Percentiles rank a stretch among this genome's conserved stretches.
Evolutionary conservation across 805 yeast genomes (phyloP).

Genomic region (Phaffomyces antillensis): DNA sequence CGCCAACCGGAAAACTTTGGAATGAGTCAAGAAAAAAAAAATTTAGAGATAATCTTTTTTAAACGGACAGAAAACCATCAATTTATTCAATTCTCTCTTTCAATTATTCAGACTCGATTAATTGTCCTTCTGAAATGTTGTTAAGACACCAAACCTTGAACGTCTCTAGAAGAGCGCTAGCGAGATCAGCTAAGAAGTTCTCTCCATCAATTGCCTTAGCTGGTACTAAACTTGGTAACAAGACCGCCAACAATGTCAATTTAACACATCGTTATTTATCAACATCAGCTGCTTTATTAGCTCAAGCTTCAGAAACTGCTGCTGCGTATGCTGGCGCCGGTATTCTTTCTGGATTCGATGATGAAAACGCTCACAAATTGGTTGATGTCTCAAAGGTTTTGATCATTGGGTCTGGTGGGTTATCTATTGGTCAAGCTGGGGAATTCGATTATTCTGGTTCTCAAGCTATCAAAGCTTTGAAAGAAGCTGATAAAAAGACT

Average conservation of each 20-base stretch:
- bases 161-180: constrained; percentile 19
- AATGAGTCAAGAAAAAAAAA: too few species aligned
- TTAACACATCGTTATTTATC: constrained; percentile 12
- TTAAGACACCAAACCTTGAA: constrained; percentile 23
- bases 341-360: constrained; percentile 47
- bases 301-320: constrained; percentile 15
- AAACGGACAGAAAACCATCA: too few species aligned
- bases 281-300: constrained; percentile 14
- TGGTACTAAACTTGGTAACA: constrained; percentile 6
- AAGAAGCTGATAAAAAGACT: constrained; percentile 80
- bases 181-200: constrained; percentile 2
- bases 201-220: constrained; percentile 9
- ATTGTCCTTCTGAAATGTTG: constrained; percentile 10
- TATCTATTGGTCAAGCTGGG: constrained; percentile 97
- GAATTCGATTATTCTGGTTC: constrained; percentile 97
- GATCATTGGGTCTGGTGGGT: constrained; percentile 95
- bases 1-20: not conserved
- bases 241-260: constrained; percentile 1
- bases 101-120: not conserved
- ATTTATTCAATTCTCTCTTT: not conserved
- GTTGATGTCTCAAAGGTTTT: constrained; percentile 85
- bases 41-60: too few species aligned
- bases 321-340: constrained; percentile 55
- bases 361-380: constrained; percentile 54
- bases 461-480: constrained; percentile 93